phyloP scores from a whole-genome alignment of 2,329 filamentous ascomycete species.

The Teratosphaeria viscida region DNA sequence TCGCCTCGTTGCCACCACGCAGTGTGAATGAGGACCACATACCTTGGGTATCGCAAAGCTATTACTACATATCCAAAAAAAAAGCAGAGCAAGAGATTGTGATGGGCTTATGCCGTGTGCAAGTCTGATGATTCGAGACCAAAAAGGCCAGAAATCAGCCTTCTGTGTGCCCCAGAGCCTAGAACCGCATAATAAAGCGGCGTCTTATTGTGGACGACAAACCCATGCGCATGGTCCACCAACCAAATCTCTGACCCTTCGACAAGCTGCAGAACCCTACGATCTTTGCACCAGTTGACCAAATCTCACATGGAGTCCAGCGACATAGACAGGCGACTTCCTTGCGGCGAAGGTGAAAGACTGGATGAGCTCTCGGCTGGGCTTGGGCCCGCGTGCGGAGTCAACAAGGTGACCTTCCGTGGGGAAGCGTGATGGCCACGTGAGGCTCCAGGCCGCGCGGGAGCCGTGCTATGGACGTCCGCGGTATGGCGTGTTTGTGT shows the following conservation, averaged over 20 bases:
- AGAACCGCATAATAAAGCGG: not conserved
- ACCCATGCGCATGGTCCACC: conserved; percentile 22
- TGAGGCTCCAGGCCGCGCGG: not conserved
- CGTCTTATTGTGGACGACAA: not conserved
- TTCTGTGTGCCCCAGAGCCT: not conserved
- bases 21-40: not conserved
- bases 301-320: conserved; percentile 11
- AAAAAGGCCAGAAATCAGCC: not conserved
- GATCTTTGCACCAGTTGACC: not conserved
- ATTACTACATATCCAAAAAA: conserved; percentile 19
- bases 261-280: conserved; percentile 11
- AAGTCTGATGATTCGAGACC: conserved; percentile 9
- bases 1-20: not conserved
- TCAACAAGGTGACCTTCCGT: not conserved
- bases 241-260: conserved; percentile 6
- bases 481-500: not conserved
- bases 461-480: not conserved
- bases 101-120: conserved; percentile 14
- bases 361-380: not conserved
- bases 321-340: not conserved
- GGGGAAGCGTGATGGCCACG: conserved; percentile 4
- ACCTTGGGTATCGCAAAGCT: conserved; percentile 14
- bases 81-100: conserved; percentile 2
- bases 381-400: not conserved
- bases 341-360: not conserved